Evolutionary conservation across 495 filamentous ascomycete species (phyloP).

Genomic region (Sphaerosporella brunnea): DNA sequence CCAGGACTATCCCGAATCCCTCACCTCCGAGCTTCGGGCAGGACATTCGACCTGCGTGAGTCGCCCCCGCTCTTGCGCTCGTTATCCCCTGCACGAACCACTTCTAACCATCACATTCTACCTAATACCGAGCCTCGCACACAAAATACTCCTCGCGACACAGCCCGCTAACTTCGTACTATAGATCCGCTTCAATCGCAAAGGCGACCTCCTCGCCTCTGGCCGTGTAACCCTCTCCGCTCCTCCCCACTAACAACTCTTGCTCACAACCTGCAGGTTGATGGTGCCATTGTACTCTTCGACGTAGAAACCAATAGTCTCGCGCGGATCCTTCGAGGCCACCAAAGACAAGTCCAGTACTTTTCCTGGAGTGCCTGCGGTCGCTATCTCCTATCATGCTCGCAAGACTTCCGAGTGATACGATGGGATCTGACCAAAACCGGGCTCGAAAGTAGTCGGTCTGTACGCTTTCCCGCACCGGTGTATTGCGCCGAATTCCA

Average conservation of each 20-base stretch:
- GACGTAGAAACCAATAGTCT: slow-evolving; percentile 93
- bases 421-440: slow-evolving; percentile 67
- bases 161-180: slow-evolving; percentile 46
- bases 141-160: too few relatives aligned
- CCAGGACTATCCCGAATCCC: slow-evolving; percentile 83
- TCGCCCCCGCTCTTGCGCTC: slow-evolving; percentile 12
- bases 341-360: slow-evolving; percentile 77
- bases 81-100: neutral
- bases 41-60: slow-evolving; percentile 38
- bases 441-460: slow-evolving; percentile 36
- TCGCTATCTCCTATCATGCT: slow-evolving; percentile 82
- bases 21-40: slow-evolving; percentile 67
- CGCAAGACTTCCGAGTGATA: slow-evolving; percentile 86
- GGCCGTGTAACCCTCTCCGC: slow-evolving; percentile 38
- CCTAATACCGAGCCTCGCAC: too few relatives aligned
- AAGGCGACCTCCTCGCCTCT: slow-evolving; percentile 82
- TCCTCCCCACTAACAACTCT: neutral
- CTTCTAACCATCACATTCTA: too few relatives aligned
- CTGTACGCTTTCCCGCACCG: slow-evolving; percentile 70
- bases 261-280: slow-evolving; percentile 34
- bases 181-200: slow-evolving; percentile 73
- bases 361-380: slow-evolving; percentile 87
- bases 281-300: slow-evolving; percentile 88
- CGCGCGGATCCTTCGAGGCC: slow-evolving; percentile 77
- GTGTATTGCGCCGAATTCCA: slow-evolving; percentile 92